These are phyloP conservation scores for Castanospermum australe DNA, from an alignment of 306 rosid genomes.

Conservation along the genomic window DNA sequence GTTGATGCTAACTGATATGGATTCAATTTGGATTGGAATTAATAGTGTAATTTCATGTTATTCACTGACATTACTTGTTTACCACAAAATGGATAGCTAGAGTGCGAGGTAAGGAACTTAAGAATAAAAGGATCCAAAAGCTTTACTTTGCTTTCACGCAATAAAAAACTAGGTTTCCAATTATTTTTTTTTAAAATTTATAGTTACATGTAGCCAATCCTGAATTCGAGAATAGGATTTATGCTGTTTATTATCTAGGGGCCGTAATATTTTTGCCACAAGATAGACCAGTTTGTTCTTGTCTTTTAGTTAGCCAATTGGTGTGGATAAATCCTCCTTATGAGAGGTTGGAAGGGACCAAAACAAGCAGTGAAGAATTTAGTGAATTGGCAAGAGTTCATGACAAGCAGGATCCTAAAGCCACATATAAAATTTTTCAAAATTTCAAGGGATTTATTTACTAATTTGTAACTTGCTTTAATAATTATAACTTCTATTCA, in stretches of 20 bases:
- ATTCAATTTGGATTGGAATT: background rate
- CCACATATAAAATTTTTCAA: background rate
- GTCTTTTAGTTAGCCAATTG: background rate
- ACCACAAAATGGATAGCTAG: background rate
- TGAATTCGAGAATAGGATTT: background rate
- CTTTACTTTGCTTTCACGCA: background rate
- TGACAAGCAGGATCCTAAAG: background rate
- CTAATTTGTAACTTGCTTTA: background rate
- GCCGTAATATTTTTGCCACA: background rate
- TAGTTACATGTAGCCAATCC: background rate
- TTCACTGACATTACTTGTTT: background rate
- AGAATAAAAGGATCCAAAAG: background rate
- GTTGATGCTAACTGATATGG: background rate
- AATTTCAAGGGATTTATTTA: background rate
- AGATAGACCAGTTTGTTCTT: background rate
- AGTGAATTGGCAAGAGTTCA: background rate
- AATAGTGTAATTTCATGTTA: background rate
- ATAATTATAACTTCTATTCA: background rate
- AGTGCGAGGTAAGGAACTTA: background rate
- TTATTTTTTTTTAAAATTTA: background rate
- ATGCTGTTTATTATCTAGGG: background rate
- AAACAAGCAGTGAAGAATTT: background rate
- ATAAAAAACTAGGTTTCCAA: too few species aligned
- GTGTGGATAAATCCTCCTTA: background rate
- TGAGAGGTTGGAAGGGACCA: constrained; percentile 3